Evolutionary conservation across 805 yeast species (phyloP).

Genomic region (Candida fluviatilis): DNA sequence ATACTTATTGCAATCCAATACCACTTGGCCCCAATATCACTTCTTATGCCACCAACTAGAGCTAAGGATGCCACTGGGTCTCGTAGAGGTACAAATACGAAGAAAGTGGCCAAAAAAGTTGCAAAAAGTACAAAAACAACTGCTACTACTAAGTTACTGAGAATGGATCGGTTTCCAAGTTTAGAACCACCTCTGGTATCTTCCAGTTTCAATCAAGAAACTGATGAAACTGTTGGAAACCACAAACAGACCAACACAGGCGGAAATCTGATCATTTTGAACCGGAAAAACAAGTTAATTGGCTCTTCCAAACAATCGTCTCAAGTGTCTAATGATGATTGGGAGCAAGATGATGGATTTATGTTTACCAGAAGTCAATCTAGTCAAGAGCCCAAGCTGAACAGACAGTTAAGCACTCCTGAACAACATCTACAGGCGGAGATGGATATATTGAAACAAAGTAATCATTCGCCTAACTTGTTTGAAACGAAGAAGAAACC

Average conservation of each 20-base stretch:
- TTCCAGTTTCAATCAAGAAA: neutral
- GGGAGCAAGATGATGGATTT: conserved; percentile 28
- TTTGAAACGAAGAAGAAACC: conserved; percentile 4
- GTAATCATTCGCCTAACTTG: conserved; percentile 6
- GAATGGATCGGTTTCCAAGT: neutral
- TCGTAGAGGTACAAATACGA: neutral
- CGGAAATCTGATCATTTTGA: conserved; percentile 1
- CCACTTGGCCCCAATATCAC: neutral
- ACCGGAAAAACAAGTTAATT: neutral
- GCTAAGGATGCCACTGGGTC: neutral
- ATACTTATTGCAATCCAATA: neutral
- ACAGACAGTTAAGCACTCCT: conserved; percentile 20
- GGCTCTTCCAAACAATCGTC: conserved; percentile 1
- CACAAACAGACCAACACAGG: neutral
- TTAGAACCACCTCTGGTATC: neutral
- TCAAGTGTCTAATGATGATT: neutral
- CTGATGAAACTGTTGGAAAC: neutral
- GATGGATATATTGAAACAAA: conserved; percentile 11
- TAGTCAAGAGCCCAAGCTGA: conserved; percentile 6
- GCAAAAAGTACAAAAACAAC: neutral
- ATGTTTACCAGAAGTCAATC: conserved; percentile 23
- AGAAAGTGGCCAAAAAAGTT: neutral
- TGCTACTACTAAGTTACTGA: neutral
- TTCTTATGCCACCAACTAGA: neutral
- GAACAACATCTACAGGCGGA: conserved; percentile 18